phyloP scores from a whole-genome alignment of 306 rosid species.

The Ziziphus jujuba region DNA sequence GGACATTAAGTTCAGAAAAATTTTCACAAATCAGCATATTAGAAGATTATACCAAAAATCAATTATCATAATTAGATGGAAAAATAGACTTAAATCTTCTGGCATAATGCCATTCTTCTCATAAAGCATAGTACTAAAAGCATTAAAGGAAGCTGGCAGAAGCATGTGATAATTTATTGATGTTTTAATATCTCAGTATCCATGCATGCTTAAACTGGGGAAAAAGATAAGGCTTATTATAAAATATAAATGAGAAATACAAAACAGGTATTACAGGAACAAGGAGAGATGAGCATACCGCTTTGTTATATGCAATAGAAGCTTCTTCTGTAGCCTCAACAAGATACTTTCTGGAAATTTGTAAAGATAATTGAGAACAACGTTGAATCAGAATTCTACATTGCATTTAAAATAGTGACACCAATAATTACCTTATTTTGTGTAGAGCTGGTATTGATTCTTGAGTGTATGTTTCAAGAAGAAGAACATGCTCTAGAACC shows the following conservation, averaged over 20 bases:
- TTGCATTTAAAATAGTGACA: conserved; percentile 11
- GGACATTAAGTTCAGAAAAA: too few relatives aligned
- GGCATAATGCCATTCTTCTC: neutral
- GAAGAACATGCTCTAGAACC: conserved; percentile 71
- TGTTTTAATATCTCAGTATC: too few relatives aligned
- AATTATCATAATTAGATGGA: too few relatives aligned
- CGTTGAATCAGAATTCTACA: conserved; percentile 9
- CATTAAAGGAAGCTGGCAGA: too few relatives aligned
- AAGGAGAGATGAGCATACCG: conserved; percentile 47
- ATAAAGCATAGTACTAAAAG: too few relatives aligned
- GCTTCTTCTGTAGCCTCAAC: conserved; percentile 90
- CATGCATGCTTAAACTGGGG: too few relatives aligned
- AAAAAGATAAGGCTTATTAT: neutral
- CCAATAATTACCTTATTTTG: conserved; percentile 62
- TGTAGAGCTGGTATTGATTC: conserved; percentile 83
- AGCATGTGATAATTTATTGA: too few relatives aligned
- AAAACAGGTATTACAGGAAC: neutral
- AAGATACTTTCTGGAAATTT: conserved; percentile 70
- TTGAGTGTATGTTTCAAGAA: conserved; percentile 74
- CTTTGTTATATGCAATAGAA: conserved; percentile 79
- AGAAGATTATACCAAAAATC: too few relatives aligned
- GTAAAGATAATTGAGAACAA: conserved; percentile 3
- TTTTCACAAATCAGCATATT: too few relatives aligned
- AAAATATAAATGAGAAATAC: neutral
- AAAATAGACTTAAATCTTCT: too few relatives aligned